phyloP scores from a whole-genome alignment of 495 filamentous ascomycete species.

The Penicillium roqueforti region DNA sequence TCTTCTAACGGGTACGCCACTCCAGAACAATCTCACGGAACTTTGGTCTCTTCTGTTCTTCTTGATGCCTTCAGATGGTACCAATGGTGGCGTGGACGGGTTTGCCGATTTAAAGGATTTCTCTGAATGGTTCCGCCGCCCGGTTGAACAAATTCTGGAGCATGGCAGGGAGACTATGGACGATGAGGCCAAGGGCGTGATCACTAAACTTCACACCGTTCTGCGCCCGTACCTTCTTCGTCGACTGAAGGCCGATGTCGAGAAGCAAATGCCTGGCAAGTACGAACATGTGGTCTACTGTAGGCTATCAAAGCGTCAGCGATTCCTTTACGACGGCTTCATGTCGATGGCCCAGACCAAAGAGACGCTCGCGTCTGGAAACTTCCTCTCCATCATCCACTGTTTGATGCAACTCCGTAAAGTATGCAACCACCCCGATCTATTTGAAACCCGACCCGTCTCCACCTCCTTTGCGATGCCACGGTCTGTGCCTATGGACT shows the following conservation, averaged over 20 bases:
- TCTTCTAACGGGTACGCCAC: slow-evolving; percentile 87
- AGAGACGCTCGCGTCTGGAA: slow-evolving; percentile 85
- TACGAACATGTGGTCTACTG: slow-evolving; percentile 97
- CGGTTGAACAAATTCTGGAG: slow-evolving; percentile 91
- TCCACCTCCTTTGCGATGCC: slow-evolving; percentile 95
- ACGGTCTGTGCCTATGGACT: slow-evolving; percentile 74
- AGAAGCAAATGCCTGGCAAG: slow-evolving; percentile 98
- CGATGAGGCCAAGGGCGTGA: slow-evolving; percentile 80
- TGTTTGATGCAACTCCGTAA: slow-evolving; percentile 97
- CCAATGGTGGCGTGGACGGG: slow-evolving; percentile 65
- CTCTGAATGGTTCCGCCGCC: slow-evolving; percentile 86
- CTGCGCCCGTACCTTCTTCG: slow-evolving; percentile 89
- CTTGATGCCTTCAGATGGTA: slow-evolving; percentile 80
- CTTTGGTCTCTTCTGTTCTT: slow-evolving; percentile 97
- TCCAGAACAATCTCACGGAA: slow-evolving; percentile 96
- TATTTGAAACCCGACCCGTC: slow-evolving; percentile 97
- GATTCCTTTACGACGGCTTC: slow-evolving; percentile 95
- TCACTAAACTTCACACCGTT: slow-evolving; percentile 88
- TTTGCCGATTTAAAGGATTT: slow-evolving; percentile 91
- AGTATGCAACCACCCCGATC: slow-evolving; percentile 97
- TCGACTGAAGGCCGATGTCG: slow-evolving; percentile 92
- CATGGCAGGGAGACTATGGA: slow-evolving; percentile 91
- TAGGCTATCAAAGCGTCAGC: slow-evolving; percentile 86
- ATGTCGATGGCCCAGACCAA: slow-evolving; percentile 89
- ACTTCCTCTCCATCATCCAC: slow-evolving; percentile 96